phyloP scores from a whole-genome alignment of 2,329 filamentous ascomycete species.

The Fusarium xylarioides region DNA sequence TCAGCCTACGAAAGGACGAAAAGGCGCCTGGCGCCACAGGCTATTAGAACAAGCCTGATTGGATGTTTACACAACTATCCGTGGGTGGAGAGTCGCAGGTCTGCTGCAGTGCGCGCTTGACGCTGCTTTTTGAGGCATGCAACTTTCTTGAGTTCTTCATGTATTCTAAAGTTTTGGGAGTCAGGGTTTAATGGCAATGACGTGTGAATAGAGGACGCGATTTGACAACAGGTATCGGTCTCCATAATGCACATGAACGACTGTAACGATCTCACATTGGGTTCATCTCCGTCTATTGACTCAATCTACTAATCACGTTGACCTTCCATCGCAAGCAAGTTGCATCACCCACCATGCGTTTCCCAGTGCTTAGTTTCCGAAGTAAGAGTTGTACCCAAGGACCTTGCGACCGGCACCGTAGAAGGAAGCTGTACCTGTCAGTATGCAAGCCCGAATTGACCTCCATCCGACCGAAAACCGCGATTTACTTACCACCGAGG shows the following conservation, averaged over 20 bases:
- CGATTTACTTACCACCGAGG: constrained; percentile 64
- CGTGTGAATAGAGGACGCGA: constrained; percentile 41
- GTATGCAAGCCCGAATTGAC: background rate
- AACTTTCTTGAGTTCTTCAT: constrained; percentile 38
- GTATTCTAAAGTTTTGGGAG: constrained; percentile 46
- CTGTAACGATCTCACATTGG: constrained; percentile 29
- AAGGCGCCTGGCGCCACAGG: constrained; percentile 77
- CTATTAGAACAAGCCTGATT: constrained; percentile 54
- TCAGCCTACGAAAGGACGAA: constrained; percentile 91
- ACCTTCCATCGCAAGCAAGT: constrained; percentile 19
- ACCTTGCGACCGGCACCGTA: constrained; percentile 80
- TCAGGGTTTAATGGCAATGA: constrained; percentile 46
- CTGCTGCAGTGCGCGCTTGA: constrained; percentile 36
- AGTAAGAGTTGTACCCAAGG: constrained; percentile 83
- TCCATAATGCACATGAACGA: background rate
- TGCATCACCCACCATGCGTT: constrained; percentile 14
- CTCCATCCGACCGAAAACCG: background rate
- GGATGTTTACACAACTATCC: constrained; percentile 10
- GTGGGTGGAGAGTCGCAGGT: constrained; percentile 19
- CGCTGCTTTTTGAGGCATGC: constrained; percentile 34
- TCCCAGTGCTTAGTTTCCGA: constrained; percentile 58
- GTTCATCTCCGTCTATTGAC: constrained; percentile 40
- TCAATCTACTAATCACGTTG: constrained; percentile 37
- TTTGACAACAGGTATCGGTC: constrained; percentile 9
- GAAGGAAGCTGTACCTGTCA: constrained; percentile 58